Evolutionary conservation across 78 protist species (phyloP).

Genomic region (Dictyostelium intermedium): DNA sequence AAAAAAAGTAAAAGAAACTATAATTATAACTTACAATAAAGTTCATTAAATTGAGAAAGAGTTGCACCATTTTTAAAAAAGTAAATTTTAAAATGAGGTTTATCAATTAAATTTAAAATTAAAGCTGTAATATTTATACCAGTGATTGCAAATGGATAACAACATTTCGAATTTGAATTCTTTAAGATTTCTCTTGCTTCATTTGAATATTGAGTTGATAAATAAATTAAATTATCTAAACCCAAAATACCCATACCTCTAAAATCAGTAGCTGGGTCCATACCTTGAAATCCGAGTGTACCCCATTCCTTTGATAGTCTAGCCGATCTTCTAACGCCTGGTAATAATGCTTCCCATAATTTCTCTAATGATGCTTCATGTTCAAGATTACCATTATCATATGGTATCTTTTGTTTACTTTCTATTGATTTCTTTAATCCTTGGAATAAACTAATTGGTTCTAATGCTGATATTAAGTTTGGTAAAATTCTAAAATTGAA

Average conservation of each 20-base stretch:
- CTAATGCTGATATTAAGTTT: constrained; percentile 57
- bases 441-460: constrained; percentile 16
- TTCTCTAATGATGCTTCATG: constrained; percentile 35
- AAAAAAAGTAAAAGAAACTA: not conserved
- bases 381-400: not conserved
- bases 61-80: constrained; percentile 13
- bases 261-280: constrained; percentile 80
- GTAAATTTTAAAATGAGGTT: not conserved
- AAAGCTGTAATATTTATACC: constrained; percentile 48
- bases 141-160: constrained; percentile 64
- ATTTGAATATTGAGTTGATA: constrained; percentile 8
- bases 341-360: constrained; percentile 27
- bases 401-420: not conserved
- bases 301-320: constrained; percentile 63
- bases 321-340: constrained; percentile 19
- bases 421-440: constrained; percentile 3
- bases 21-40: constrained; percentile 8
- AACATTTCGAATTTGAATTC: not conserved
- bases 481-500: not conserved
- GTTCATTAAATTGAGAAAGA: constrained; percentile 10
- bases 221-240: constrained; percentile 53
- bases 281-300: constrained; percentile 77
- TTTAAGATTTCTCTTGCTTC: not conserved
- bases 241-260: constrained; percentile 79
- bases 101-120: not conserved